Evolutionary conservation across 768 basidiomycete genomes (phyloP).

Genomic region (Trametes cinnabarina): DNA sequence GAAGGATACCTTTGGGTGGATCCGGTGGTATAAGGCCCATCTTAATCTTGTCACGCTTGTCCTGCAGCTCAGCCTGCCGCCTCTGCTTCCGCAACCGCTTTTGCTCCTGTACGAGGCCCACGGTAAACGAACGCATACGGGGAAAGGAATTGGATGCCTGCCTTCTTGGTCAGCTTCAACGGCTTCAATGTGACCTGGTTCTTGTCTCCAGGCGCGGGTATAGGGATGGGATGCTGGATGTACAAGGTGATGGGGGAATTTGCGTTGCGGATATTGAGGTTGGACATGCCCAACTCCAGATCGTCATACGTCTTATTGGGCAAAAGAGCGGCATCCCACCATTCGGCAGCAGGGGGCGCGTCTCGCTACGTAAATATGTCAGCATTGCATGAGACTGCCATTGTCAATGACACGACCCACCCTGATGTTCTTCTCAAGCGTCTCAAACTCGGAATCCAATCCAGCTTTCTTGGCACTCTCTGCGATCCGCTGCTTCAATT

Average conservation of each 20-base stretch:
- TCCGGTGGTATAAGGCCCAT: slow-evolving; percentile 97
- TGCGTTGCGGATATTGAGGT: slow-evolving; percentile 60
- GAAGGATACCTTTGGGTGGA: slow-evolving; percentile 78
- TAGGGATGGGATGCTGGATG: slow-evolving; percentile 96
- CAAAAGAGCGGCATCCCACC: slow-evolving; percentile 94
- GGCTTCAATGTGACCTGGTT: slow-evolving; percentile 76
- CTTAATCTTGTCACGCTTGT: slow-evolving; percentile 89
- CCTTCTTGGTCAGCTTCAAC: slow-evolving; percentile 91
- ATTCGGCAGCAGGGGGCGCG: slow-evolving; percentile 87
- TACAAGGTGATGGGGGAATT: slow-evolving; percentile 84
- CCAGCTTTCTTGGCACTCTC: slow-evolving; percentile 93
- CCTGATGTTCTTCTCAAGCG: slow-evolving; percentile 85
- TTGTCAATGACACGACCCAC: slow-evolving; percentile 39
- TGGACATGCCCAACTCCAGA: slow-evolving; percentile 52
- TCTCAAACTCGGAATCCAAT: slow-evolving; percentile 88
- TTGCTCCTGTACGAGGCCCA: slow-evolving; percentile 54
- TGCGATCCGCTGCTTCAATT: slow-evolving; percentile 87
- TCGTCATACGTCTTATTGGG: slow-evolving; percentile 82
- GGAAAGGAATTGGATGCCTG: slow-evolving; percentile 20
- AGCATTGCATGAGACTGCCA: not conserved
- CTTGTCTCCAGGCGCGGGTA: slow-evolving; percentile 88
- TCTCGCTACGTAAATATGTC: slow-evolving; percentile 51
- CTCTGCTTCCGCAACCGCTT: slow-evolving; percentile 96
- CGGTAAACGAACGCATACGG: not conserved
- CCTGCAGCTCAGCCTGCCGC: slow-evolving; percentile 84